phyloP scores from a whole-genome alignment of 495 filamentous ascomycete species.

The Paragyromitra xinjiangensis region DNA sequence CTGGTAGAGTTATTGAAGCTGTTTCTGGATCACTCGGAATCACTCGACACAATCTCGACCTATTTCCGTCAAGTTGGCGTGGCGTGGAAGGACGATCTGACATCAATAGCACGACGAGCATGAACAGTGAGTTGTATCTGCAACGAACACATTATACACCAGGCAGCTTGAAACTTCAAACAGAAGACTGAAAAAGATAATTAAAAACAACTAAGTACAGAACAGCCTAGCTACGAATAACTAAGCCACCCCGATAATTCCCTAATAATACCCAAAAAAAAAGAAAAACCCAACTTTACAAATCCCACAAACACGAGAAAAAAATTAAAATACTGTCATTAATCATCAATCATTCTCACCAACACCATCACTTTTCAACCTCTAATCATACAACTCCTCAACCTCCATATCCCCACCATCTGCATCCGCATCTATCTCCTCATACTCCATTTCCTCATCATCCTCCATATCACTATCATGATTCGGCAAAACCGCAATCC shows the following conservation, averaged over 20 bases:
- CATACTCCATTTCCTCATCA: conserved; percentile 78
- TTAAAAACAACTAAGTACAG: not conserved
- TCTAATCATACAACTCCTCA: conserved; percentile 73
- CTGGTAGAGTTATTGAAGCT: too few species aligned
- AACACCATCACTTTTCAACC: not conserved
- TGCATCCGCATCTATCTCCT: conserved; percentile 72
- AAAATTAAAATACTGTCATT: not conserved
- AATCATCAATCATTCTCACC: not conserved
- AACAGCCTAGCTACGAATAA: not conserved
- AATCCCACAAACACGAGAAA: not conserved
- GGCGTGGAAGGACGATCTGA: too few species aligned
- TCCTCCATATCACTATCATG: conserved; percentile 70
- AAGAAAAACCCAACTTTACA: not conserved
- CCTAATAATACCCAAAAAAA: not conserved
- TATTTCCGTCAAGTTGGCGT: too few species aligned
- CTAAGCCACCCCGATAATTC: not conserved
- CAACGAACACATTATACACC: too few species aligned
- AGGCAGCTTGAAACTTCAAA: too few species aligned
- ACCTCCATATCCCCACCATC: conserved; percentile 73
- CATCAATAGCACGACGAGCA: too few species aligned
- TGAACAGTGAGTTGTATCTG: too few species aligned
- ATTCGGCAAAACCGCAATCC: conserved; percentile 82
- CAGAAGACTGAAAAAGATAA: not conserved
- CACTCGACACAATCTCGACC: too few species aligned
- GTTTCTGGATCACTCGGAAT: too few species aligned